Percentiles rank a stretch among this genome's conserved stretches.
These are phyloP conservation scores for Sanghuangporus baumii DNA, from an alignment of 1,284 basidiomycete species.

Conservation along the genomic window DNA sequence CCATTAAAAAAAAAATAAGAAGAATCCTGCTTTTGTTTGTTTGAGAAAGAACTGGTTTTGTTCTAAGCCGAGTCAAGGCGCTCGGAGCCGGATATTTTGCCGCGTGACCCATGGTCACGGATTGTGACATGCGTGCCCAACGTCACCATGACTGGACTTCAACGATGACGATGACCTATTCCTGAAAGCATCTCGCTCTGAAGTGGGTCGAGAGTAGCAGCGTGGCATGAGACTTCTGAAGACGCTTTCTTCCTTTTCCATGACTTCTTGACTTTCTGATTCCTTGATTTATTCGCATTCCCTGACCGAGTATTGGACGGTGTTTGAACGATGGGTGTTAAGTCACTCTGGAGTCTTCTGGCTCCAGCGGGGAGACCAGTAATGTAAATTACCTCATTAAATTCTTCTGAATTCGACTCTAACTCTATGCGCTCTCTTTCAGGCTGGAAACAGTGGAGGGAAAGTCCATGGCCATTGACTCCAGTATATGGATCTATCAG, in stretches of 20 bases:
- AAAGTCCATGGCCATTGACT: conserved; percentile 92
- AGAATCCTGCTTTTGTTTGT: no score
- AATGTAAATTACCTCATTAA: conserved; percentile 46
- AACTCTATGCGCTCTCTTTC: background rate
- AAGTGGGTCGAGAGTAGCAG: no score
- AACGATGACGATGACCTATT: no score
- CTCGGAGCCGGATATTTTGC: no score
- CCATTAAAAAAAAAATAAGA: no score
- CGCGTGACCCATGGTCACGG: no score
- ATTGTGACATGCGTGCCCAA: no score
- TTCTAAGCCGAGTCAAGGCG: no score
- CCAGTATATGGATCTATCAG: conserved; percentile 99
- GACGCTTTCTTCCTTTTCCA: background rate
- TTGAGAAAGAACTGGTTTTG: no score
- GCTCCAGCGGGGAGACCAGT: conserved; percentile 86
- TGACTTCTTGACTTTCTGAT: background rate
- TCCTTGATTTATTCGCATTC: background rate
- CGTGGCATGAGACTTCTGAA: background rate
- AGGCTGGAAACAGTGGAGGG: conserved; percentile 91
- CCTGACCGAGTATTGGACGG: background rate
- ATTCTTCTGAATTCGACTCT: background rate
- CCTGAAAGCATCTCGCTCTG: no score
- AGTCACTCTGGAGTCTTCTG: conserved; percentile 90
- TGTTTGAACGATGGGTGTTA: conserved; percentile 79
- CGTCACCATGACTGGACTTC: no score